These are phyloP conservation scores for Nitzschia sp. DNA, from an alignment of 108 stramenopile species.

Conservation along the genomic window DNA sequence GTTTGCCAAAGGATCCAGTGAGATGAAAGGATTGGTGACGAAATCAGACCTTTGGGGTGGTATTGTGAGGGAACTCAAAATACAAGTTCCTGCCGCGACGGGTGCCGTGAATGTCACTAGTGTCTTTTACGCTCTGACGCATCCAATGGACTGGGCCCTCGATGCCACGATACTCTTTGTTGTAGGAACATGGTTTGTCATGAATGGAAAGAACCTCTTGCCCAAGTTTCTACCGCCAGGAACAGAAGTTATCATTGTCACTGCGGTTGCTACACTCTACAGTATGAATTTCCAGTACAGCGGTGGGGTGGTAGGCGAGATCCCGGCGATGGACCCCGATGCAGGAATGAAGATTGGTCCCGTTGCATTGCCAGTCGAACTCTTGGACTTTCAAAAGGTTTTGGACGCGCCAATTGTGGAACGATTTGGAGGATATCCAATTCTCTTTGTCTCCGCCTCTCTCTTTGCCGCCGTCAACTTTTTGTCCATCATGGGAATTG, in stretches of 20 bases:
- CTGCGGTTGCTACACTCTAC: constrained; percentile 60
- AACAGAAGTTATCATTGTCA: constrained; percentile 75
- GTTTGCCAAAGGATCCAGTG: constrained; percentile 45
- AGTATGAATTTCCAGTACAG: constrained; percentile 61
- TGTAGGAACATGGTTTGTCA: constrained; percentile 63
- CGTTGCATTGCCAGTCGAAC: constrained; percentile 58
- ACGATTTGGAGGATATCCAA: constrained; percentile 56
- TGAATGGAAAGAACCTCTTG: constrained; percentile 60
- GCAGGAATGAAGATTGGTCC: constrained; percentile 63
- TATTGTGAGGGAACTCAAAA: constrained; percentile 37
- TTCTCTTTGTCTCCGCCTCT: constrained; percentile 51
- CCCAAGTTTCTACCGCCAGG: constrained; percentile 72
- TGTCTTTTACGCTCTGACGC: constrained; percentile 52
- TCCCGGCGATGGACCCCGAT: constrained; percentile 59
- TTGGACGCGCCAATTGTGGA: constrained; percentile 61
- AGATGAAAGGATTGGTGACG: constrained; percentile 51
- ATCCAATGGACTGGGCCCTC: constrained; percentile 64
- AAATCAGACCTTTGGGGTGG: constrained; percentile 36
- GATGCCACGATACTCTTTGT: constrained; percentile 59
- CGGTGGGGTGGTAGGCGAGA: constrained; percentile 82
- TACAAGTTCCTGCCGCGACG: constrained; percentile 53
- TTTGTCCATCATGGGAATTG: constrained; percentile 75
- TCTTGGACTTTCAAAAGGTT: constrained; percentile 57
- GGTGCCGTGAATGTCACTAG: constrained; percentile 62
- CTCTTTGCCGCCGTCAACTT: constrained; percentile 84